Conservation (phyloP, 2,329 filamentous ascomycete species). For the Daldinia sp. region DNA sequence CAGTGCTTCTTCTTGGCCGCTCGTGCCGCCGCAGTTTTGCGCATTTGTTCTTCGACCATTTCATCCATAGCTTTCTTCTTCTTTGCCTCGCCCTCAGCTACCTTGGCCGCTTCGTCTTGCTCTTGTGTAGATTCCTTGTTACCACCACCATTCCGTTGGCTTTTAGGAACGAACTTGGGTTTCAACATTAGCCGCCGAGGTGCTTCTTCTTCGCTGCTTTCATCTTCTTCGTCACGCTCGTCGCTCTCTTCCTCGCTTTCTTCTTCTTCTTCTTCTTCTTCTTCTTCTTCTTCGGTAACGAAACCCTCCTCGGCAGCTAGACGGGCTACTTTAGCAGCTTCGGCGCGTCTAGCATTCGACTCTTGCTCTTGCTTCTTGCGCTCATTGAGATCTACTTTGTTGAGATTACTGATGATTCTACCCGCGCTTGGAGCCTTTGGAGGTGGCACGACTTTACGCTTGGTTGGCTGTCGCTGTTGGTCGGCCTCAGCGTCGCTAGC, state of each 20-base stretch:
- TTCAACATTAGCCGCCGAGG: conserved; percentile 67
- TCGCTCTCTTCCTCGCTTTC: conserved; percentile 48
- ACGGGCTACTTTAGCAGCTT: conserved; percentile 59
- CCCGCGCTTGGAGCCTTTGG: conserved; percentile 66
- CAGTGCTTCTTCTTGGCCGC: conserved; percentile 83
- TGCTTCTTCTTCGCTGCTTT: conserved; percentile 64
- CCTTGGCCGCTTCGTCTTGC: conserved; percentile 35
- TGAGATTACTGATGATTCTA: conserved; percentile 61
- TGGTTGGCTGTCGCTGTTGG: conserved; percentile 39
- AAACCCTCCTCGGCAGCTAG: conserved; percentile 68
- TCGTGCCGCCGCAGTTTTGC: conserved; percentile 78
- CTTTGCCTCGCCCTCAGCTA: conserved; percentile 56
- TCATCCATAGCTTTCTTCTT: conserved; percentile 77
- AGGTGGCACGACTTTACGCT: conserved; percentile 57
- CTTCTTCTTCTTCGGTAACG: conserved; percentile 62
- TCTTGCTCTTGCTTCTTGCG: conserved; percentile 56
- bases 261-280: conserved; percentile 49
- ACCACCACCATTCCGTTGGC: conserved; percentile 55
- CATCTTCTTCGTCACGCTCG: conserved; percentile 54
- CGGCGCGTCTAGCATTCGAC: conserved; percentile 57
- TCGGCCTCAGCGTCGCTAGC: conserved; percentile 54
- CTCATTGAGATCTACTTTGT: conserved; percentile 61
- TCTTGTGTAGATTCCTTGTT: conserved; percentile 24
- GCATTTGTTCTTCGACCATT: conserved; percentile 87
- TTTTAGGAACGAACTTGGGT: conserved; percentile 70